A percentile compares a stretch with the other conserved stretches of the same genome.
Conservation (phyloP, 2,329 filamentous ascomycete species). For the Alternaria sp. region DNA sequence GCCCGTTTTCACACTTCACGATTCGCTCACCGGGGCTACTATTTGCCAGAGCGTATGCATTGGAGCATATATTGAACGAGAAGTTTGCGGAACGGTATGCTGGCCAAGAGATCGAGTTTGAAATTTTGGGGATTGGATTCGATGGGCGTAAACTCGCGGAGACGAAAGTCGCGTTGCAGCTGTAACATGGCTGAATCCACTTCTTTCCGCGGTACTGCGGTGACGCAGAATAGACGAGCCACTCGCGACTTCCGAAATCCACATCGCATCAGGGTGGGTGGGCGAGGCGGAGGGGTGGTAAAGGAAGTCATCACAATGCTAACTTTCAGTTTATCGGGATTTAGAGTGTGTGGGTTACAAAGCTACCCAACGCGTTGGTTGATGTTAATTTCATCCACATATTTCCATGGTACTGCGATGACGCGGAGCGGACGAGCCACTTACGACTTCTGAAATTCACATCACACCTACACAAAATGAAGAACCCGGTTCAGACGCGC, state of each 20-base stretch:
- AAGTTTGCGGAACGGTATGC: constrained; percentile 11
- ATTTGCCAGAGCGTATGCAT: constrained; percentile 40
- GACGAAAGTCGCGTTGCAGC: background rate
- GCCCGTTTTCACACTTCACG: constrained; percentile 43
- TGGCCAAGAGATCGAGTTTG: background rate
- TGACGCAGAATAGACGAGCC: background rate
- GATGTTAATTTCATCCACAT: too few relatives aligned
- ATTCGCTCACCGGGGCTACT: too few relatives aligned
- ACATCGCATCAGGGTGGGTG: too few relatives aligned
- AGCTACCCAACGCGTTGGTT: too few relatives aligned
- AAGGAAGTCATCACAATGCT: too few relatives aligned
- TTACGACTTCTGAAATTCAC: background rate
- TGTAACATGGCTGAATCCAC: background rate
- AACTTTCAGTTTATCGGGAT: too few relatives aligned
- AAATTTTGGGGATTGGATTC: background rate
- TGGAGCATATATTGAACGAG: constrained; percentile 29
- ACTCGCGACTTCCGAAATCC: background rate
- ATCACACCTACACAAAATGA: background rate
- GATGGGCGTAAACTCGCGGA: background rate
- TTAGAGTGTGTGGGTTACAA: too few relatives aligned
- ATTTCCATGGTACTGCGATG: too few relatives aligned
- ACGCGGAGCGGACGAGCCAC: background rate
- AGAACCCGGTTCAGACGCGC: background rate
- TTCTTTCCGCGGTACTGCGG: background rate
- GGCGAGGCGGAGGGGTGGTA: too few relatives aligned